Base-by-base conservation (phyloP, 495 filamentous ascomycete species). In the Penicillium cosmopolitanum region DNA sequence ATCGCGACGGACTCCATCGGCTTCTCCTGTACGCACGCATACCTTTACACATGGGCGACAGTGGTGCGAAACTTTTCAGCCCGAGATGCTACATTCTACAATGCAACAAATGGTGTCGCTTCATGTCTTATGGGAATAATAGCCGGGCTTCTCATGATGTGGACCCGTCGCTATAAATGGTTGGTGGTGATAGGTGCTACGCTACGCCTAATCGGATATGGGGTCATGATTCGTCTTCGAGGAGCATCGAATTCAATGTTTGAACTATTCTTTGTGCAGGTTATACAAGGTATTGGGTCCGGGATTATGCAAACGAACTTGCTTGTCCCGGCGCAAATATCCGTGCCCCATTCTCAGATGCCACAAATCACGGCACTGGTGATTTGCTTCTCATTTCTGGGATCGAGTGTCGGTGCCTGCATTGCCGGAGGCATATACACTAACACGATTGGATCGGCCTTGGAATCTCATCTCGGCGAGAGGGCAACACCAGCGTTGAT, bases 401-500 rank as follows among this genome's bases (percentile, higher is more conserved):
- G 78, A 3, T 66, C 70, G n/a, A 77, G 75, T 33, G 70, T 81
- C n/a, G 80, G 80, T 8, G 67, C 73, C n/a, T 73, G 73, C 13
- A 76, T 82, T 51, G 77, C 80, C 2, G 78, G 80, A 12, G 80
- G 70, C 3, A 80, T 82, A 18, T 80, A 82, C 60, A 80, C 77
- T 2, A 71, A 73, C 10, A 72, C 75, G 6, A 67, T 82, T 23
- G 64, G 70, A 7, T 25, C 62, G 7, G 61, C 67, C 28, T 64
- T 79, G 43, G 55, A 56, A 42, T 47, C 66, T 4, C 73, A 71
- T 19, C 62, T 82, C 12, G 74, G 74, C 19, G 9, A 56, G 0
- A 44, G 47, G 4, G 69, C 62, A n/a, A 63, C 56, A 13, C 50
- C 61, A 9, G 60, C 57, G 1, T 53, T 66, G 12, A 68, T 82